These are phyloP conservation scores for Lactarius sanguifluus DNA, from an alignment of 768 basidiomycete species.

Conservation along the genomic window DNA sequence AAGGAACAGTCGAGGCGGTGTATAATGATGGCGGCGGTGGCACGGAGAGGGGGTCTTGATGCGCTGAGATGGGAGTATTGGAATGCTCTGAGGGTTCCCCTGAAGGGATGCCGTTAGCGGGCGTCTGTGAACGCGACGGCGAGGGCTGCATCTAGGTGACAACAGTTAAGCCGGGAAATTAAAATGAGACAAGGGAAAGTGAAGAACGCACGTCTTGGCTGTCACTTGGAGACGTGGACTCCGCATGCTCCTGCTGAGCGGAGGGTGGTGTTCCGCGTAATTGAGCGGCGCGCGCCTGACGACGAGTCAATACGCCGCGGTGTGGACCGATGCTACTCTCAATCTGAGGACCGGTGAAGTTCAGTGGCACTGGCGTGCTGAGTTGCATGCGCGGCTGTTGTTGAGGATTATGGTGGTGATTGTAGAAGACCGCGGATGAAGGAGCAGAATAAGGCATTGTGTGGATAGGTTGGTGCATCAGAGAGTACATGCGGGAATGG, in stretches of 20 bases:
- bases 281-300: slow-evolving; percentile 27
- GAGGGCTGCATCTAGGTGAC: slow-evolving; percentile 18
- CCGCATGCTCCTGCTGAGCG: slow-evolving; percentile 17
- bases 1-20: slow-evolving; percentile 18
- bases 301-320: slow-evolving; percentile 27
- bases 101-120: slow-evolving; percentile 25
- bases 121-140: slow-evolving; percentile 26
- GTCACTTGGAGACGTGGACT: slow-evolving; percentile 17
- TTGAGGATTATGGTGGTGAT: slow-evolving; percentile 22
- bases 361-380: slow-evolving; percentile 22
- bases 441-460: slow-evolving; percentile 30
- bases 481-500: slow-evolving; percentile 31
- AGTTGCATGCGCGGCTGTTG: slow-evolving; percentile 25
- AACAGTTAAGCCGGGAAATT: slow-evolving; percentile 10
- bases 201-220: slow-evolving; percentile 26
- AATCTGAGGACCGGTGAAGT: slow-evolving; percentile 25
- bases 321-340: slow-evolving; percentile 30
- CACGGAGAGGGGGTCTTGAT: slow-evolving; percentile 25
- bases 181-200: slow-evolving; percentile 7
- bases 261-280: slow-evolving; percentile 21
- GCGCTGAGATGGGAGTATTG: slow-evolving; percentile 21
- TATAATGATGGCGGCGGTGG: slow-evolving; percentile 23
- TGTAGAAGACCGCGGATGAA: slow-evolving; percentile 26
- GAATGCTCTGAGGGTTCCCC: slow-evolving; percentile 27
- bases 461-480: slow-evolving; percentile 31